Base-by-base conservation (phyloP, 352 stramenopile species). In the Globisporangium uncinulatum region DNA sequence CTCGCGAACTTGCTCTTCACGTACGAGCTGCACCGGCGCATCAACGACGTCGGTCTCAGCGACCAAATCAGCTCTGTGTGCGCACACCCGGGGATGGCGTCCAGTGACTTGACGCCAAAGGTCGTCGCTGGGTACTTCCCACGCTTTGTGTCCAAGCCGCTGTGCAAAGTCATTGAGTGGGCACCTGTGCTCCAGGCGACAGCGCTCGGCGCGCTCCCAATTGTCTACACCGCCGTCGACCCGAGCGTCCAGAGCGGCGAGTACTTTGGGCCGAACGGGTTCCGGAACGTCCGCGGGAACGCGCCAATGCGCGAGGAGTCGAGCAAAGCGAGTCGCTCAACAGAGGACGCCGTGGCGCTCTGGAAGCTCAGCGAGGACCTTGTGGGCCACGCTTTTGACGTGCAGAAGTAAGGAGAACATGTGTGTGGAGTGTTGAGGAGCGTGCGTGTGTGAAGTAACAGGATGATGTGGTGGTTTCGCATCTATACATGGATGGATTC, bases 1-100 rank as follows among this genome's bases (percentile, higher is more conserved):
- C 62, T 89, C 51, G 57, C 65, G 11, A 86, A 83, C 43, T 21
- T 87, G 54, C 57, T 89, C 10, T 89, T 89, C 56, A 86, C 71
- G 21, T 83, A 71, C 56, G 79, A 89, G 50, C 58, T 89, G 13
- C 65, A 79, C 17, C 74, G 76, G 9, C 72, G 76, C 0, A 36
- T 87, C 13, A 43, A 58, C 9, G 24, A 54, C 0, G 36, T 41
- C 0, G 55, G 53, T 7, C 52, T 81, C n/a, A n/a, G 49, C 4
- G 57, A 60, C n/a, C 52, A 64, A 10, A 61, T 84, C 20, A 19
- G 77, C 13, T 65, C 62, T 6, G 60, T 84, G 24, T 70, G 64
- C 8, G 52, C 53, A 6, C 63, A 70, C 46, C 63, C 63, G 15
- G 63, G 63, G 14, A 34, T 67, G 34, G 57, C 65, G 2, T 24